Evolutionary conservation across 371 early-diverging fungal species (phyloP), one percentile per base, ranked within the genome.

Genomic region (Capillidium heterosporum): DNA sequence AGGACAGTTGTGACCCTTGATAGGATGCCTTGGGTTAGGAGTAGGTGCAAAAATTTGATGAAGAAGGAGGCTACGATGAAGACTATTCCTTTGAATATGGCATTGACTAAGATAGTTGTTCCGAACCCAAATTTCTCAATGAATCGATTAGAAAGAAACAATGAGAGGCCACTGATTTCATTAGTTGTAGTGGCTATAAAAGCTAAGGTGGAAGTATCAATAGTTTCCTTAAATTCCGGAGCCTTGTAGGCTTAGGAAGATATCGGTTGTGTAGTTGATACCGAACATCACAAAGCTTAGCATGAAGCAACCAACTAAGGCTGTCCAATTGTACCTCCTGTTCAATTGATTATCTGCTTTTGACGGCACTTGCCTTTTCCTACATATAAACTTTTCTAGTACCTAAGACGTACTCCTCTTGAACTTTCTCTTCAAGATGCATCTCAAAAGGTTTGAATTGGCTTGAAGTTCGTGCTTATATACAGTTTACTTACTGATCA

Each of bases 271-370:
- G 61, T 70, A 70, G 46, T 64, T 63, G 15, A 64, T 64, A 11
- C 81, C 82, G 40, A 78, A 69, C 4, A 74, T 69, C 32, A 72
- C 68, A 51, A 79, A 67, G 32, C 73, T 66, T 39, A 74, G 71
- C 23, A 80, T 44, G 60, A 75, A 81, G 1, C 71, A 69, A 0
- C 75, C 67, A 0, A 65, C 47, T 1, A 78, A 76, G 5, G 78
- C 71, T 0, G 72, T 21, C 82, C 84, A 84, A 13, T 74, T 80
- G 39, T 73, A 71, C 0, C 70, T 60, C 24, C 83, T 75, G 54
- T 75, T 80, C 47, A 60, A 10, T 40, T 40, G n/a, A n/a, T n/a
- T n/a, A n/a, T n/a, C n/a, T n/a, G n/a, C n/a, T n/a, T n/a, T n/a
- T n/a, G n/a, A n/a, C n/a, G n/a, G n/a, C n/a, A n/a, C n/a, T n/a